Evolutionary conservation across 768 basidiomycete species (phyloP), one percentile per base, ranked within the genome.

Genomic region (Macrolepiota dolichaula): DNA sequence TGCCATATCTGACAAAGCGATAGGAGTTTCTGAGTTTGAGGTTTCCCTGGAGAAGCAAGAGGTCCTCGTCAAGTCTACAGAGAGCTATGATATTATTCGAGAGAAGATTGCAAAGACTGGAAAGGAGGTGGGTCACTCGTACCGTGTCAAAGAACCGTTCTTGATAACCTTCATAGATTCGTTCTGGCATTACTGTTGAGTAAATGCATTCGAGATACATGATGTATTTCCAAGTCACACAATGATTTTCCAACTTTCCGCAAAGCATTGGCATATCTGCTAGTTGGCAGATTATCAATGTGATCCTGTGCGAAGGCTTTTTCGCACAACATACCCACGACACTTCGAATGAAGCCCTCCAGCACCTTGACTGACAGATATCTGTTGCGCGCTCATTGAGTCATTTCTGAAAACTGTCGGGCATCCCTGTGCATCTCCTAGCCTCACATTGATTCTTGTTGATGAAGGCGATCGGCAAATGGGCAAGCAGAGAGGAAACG

Each of bases 91-190:
- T 0, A 78, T 79, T 2, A 77, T 94, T 50, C 73, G 84, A 12
- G 86, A 76, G 55, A 90, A 80, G 78, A 92, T 96, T 70, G 84
- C 85, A 81, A 96, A 94, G 84, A 96, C 94, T 10, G 94, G 94
- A 64, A 95, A 95, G 75, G 83, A 91, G 87, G 93, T 92, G 55
- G 3, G 76, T 69, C 24, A 29, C 24, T 17, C 24, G 5, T 19
- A 7, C 24, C 15, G 25, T 1, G 24, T 17, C n/a, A 38, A 32
- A 35, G 32, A 7, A 32, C 22, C n/a, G 35, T 29, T 44, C 13
- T 19, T 3, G 9, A 32, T 46, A 13, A 44, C 19, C 13, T 29
- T 27, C 22, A 52, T 49, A 73, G 72, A 67, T 73, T 59, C 66
- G 68, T n/a, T 87, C 86, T 57, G 80, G 87, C 32, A 68, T 70